Base-by-base conservation (phyloP, 2,329 filamentous ascomycete genomes). In the Fusarium citri region DNA sequence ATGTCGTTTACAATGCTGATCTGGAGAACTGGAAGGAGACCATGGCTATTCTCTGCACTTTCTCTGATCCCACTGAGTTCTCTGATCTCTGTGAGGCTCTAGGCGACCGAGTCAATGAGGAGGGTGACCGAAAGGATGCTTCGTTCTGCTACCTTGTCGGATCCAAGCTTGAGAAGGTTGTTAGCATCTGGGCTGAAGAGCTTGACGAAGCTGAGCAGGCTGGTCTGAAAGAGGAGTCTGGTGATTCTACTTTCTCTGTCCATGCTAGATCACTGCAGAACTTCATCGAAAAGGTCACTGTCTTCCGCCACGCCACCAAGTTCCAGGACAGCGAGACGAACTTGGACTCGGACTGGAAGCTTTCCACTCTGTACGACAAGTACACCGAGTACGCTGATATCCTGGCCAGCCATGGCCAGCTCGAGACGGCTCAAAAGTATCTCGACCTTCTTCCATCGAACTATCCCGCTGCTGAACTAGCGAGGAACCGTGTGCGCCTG, bases 351-450 rank as follows among this genome's bases (percentile, higher is more conserved):
- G 93, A 91, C 73, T 99, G 95, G 95, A 98, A 97, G 82, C 89
- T 99, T 64, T 87, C 90, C 40, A 86, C 91, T 4, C 84, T 99
- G 55, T 99, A 99, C 80, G 91, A 94, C 78, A 97, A 97, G 82
- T 99, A 99, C 78, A 91, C 92, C 28, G 96, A 99, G 82, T 99
- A 98, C 79, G 95, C 96, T 16, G 95, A 99, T 78, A 94, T 99
- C 71, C 89, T 97, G 60, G 94, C 96, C 48, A 90, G 93, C 9
- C 93, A 98, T 76, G 96, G 97, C 15, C 93, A 97, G 74, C 84
- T 99, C 56, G 86, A 89, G 31, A 89, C 94, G 73, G 97, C 96
- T 8, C 92, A 97, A 81, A 94, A 92, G 79, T 99, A 99, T 77
- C 88, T 99, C 42, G 89, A 94, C 76, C 88, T 99, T 55, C 86